A percentile compares a stretch with the other conserved stretches of the same genome.
phyloP scores from a whole-genome alignment of 78 protist species.

The Planoprotostelium fungivorum region DNA sequence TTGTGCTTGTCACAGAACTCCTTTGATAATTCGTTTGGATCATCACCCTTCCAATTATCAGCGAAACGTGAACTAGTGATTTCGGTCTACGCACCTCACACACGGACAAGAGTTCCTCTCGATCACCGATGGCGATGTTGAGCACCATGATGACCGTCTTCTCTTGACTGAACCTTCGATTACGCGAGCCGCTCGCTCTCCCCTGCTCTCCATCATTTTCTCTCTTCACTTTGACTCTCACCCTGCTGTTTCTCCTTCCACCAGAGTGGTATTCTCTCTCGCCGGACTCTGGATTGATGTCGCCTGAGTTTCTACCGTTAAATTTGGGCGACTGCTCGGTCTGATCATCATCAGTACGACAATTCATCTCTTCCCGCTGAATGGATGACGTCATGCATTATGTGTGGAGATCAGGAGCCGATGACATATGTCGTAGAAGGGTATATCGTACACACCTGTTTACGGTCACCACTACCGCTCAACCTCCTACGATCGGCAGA shows the following conservation, averaged over 20 bases:
- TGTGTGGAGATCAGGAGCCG: too few species aligned
- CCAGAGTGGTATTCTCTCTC: background rate
- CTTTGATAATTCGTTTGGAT: background rate
- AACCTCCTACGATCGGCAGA: background rate
- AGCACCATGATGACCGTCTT: background rate
- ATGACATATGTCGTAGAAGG: too few species aligned
- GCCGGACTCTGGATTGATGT: background rate
- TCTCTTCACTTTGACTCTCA: background rate
- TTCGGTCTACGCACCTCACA: background rate
- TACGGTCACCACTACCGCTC: too few species aligned
- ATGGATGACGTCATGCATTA: too few species aligned
- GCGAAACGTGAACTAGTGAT: background rate
- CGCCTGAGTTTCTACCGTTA: background rate
- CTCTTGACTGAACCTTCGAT: background rate
- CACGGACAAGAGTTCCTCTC: background rate
- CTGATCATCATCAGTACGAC: too few species aligned
- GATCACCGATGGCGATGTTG: background rate
- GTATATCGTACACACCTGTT: background rate
- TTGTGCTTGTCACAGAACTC: background rate
- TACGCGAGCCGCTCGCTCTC: background rate
- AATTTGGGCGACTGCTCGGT: background rate
- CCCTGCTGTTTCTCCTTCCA: background rate
- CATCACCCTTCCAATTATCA: background rate
- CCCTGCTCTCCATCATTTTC: background rate
- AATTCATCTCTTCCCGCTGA: too few species aligned